Conservation (phyloP, 75 land plant genomes). For the Ceratopteris richardii region DNA sequence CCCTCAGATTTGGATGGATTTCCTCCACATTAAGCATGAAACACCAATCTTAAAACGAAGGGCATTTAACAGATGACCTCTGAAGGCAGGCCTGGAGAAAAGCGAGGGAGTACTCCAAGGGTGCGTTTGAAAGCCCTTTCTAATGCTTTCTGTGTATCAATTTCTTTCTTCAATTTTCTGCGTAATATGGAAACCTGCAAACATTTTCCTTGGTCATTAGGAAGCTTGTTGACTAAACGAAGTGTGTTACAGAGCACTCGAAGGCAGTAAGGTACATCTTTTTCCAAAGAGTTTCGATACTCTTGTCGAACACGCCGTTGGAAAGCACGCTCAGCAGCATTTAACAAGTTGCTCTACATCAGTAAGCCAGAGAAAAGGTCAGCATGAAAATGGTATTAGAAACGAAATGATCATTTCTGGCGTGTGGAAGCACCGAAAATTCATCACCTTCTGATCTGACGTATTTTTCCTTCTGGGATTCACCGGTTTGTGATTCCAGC, state of each 20-base stretch:
- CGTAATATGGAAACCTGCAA: conserved; percentile 43
- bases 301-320: not conserved
- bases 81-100: conserved; percentile 49
- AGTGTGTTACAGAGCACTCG: conserved; percentile 5
- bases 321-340: not conserved
- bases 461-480: not conserved
- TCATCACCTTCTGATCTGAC: not conserved
- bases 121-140: conserved; percentile 47
- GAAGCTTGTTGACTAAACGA: too few species aligned
- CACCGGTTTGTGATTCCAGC: not conserved
- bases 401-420: too few species aligned
- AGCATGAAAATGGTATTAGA: not conserved
- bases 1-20: too few species aligned
- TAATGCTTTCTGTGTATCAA: conserved; percentile 39
- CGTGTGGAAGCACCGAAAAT: too few species aligned
- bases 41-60: too few species aligned
- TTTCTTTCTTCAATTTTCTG: conserved; percentile 34
- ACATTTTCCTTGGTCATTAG: too few species aligned
- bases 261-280: not conserved
- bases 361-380: not conserved
- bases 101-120: conserved; percentile 25
- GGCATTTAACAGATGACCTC: conserved; percentile 50
- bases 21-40: too few species aligned
- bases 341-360: not conserved
- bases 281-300: not conserved